phyloP scores from a whole-genome alignment of 1,284 basidiomycete species.

The Amylostereum chailletii region DNA sequence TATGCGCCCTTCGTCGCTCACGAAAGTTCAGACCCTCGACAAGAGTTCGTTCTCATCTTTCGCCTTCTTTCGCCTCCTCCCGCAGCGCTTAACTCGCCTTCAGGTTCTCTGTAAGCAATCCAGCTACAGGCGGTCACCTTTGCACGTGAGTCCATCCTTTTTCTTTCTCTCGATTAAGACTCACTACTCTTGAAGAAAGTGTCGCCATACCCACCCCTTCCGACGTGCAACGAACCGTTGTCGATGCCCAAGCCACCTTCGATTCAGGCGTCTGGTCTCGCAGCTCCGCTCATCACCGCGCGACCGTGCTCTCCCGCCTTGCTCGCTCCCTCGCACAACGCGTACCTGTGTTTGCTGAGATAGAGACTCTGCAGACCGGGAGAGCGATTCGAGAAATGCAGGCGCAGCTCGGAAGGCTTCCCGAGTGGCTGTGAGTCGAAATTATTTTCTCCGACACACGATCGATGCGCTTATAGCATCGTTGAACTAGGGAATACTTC shows the following conservation, averaged over 20 bases:
- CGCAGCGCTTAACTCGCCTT: no score
- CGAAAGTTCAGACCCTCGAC: slow-evolving; percentile 2
- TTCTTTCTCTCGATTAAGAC: slow-evolving; percentile 4
- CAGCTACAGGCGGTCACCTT: slow-evolving; percentile 54
- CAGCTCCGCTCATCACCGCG: slow-evolving; percentile 45
- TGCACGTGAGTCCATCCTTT: slow-evolving; percentile 38
- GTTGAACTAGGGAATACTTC: slow-evolving; percentile 55
- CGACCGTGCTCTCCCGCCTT: slow-evolving; percentile 55
- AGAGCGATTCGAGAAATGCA: slow-evolving; percentile 72
- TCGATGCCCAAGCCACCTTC: slow-evolving; percentile 48
- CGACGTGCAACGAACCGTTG: slow-evolving; percentile 45
- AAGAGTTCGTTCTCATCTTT: slow-evolving; percentile 5
- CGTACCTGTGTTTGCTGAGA: slow-evolving; percentile 47
- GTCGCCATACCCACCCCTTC: slow-evolving; percentile 31
- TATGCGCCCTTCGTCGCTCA: slow-evolving; percentile 11
- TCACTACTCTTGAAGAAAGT: slow-evolving; percentile 16
- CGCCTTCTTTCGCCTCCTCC: not conserved
- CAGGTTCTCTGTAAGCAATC: slow-evolving; percentile 53
- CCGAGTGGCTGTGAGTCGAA: slow-evolving; percentile 69
- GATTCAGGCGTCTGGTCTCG: slow-evolving; percentile 64
- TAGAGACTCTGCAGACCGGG: slow-evolving; percentile 73
- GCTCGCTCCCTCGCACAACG: slow-evolving; percentile 51
- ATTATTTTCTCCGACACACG: not conserved
- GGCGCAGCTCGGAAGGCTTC: slow-evolving; percentile 62
- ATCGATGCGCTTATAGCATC: no score